phyloP scores from a whole-genome alignment of 108 stramenopile genomes.

The Fragilaria radians region DNA sequence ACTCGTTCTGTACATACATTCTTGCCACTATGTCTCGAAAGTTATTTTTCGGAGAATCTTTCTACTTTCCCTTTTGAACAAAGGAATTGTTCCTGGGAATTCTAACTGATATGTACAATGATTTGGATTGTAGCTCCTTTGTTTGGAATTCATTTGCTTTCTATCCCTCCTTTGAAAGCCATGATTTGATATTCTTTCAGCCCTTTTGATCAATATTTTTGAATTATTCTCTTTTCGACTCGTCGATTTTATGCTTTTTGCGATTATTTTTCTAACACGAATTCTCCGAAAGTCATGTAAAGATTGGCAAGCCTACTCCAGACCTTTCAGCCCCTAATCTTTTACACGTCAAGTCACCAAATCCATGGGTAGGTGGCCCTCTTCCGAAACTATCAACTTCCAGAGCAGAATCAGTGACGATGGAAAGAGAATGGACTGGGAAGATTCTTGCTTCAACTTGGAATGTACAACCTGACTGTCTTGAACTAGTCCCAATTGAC shows the following conservation, averaged over 20 bases:
- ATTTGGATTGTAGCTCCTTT: too few species aligned
- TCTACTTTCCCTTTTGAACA: too few species aligned
- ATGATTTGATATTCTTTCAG: not conserved
- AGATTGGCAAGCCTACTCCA: not conserved
- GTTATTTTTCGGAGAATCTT: not conserved
- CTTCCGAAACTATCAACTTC: not conserved
- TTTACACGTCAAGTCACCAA: not conserved
- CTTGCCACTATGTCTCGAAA: not conserved
- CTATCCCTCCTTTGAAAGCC: not conserved
- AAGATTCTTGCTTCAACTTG: not conserved
- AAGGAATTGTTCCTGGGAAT: not conserved
- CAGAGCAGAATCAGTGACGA: not conserved
- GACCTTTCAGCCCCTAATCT: not conserved
- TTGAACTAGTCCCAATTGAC: constrained; percentile 28
- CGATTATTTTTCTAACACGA: too few species aligned
- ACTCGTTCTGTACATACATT: not conserved
- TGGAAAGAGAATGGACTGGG: constrained; percentile 8
- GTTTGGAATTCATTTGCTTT: not conserved
- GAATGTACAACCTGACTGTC: not conserved
- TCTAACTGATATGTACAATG: too few species aligned
- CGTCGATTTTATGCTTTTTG: not conserved
- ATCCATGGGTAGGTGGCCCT: not conserved
- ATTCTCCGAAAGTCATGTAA: not conserved
- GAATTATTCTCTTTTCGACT: not conserved
- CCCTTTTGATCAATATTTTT: not conserved